These are phyloP conservation scores for Priceomyces castillae DNA, from an alignment of 805 yeast genomes.

Conservation along the genomic window DNA sequence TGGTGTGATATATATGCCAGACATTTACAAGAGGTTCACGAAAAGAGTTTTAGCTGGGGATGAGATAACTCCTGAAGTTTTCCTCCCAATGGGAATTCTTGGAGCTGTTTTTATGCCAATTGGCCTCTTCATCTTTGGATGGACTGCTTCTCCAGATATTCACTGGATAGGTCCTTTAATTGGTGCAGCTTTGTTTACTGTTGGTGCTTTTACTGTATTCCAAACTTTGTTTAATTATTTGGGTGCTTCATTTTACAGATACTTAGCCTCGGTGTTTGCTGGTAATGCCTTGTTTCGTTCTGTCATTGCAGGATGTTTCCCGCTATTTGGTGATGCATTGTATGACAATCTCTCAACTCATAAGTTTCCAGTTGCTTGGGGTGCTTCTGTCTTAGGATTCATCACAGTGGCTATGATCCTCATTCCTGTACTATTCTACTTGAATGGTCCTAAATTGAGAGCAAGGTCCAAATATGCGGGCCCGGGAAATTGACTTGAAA, in stretches of 20 bases:
- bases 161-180: conserved; percentile 53
- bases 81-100: conserved; percentile 39
- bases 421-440: conserved; percentile 47
- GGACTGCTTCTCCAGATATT: conserved; percentile 40
- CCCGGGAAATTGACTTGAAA: background rate
- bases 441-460: conserved; percentile 44
- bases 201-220: conserved; percentile 45
- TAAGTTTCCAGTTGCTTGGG: conserved; percentile 61
- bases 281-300: conserved; percentile 53
- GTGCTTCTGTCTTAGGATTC: conserved; percentile 49
- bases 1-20: conserved; percentile 25
- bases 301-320: conserved; percentile 55
- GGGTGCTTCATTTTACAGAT: conserved; percentile 46
- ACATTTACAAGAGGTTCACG: conserved; percentile 24
- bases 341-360: conserved; percentile 49
- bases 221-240: conserved; percentile 52
- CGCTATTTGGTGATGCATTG: conserved; percentile 58
- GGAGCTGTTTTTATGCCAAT: conserved; percentile 40
- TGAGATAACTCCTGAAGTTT: conserved; percentile 39
- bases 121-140: conserved; percentile 46
- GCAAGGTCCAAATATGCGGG: conserved; percentile 37
- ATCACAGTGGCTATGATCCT: conserved; percentile 40
- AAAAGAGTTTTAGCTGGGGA: conserved; percentile 19
- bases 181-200: conserved; percentile 39
- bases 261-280: conserved; percentile 57